Evolutionary conservation across 805 yeast species (phyloP), one percentile per base, ranked within the genome.

Genomic region (Yamadazyma sp.): DNA sequence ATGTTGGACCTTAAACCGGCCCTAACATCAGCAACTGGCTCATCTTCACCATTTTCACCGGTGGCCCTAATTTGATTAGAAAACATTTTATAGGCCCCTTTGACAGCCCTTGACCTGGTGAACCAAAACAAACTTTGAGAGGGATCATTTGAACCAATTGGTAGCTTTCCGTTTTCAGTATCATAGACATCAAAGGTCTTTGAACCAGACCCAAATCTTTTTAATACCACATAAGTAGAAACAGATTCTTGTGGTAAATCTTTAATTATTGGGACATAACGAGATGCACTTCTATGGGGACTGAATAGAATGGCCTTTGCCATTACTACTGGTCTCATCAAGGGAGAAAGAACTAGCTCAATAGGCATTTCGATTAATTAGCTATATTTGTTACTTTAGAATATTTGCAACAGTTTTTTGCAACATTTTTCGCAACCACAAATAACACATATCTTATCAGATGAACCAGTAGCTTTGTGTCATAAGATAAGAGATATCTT

Each of bases 351-450:
- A 33, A 76, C 40, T 21, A 78, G 67, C 55, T 78, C 83, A 38
- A 78, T 60, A 22, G 83, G 83, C 84, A 78, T 78, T 24, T 24
- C n/a, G n/a, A n/a, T n/a, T n/a, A n/a, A n/a, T n/a, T n/a, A n/a
- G n/a, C n/a, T n/a, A n/a, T n/a, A n/a, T n/a, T n/a, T n/a, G n/a
- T n/a, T n/a, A n/a, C n/a, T n/a, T n/a, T n/a, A n/a, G n/a, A n/a
- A n/a, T n/a, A n/a, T n/a, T n/a, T n/a, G n/a, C n/a, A n/a, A n/a
- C n/a, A n/a, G n/a, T n/a, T n/a, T n/a, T n/a, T n/a, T n/a, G n/a
- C n/a, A n/a, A n/a, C n/a, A n/a, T n/a, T n/a, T n/a, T n/a, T n/a
- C n/a, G n/a, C n/a, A n/a, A n/a, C n/a, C n/a, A n/a, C n/a, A n/a
- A n/a, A n/a, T n/a, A n/a, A n/a, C n/a, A n/a, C n/a, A n/a, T n/a